Percentiles rank a stretch among this genome's conserved stretches.
phyloP scores from a whole-genome alignment of 257 asterid genomes.

The Vinca minor region DNA sequence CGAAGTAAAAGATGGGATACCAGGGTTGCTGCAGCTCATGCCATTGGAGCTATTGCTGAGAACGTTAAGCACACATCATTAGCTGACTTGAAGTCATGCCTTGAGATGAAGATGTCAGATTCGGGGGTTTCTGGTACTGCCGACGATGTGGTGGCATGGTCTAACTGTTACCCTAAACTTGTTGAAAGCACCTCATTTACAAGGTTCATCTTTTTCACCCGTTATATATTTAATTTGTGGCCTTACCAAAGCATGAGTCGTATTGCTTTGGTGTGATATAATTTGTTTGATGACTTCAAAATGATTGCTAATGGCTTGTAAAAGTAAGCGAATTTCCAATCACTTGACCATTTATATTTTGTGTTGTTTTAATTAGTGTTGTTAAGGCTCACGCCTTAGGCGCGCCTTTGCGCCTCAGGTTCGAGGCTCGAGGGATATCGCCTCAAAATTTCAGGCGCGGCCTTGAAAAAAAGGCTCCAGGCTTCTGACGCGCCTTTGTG shows the following conservation, averaged over 20 bases:
- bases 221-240: conserved; percentile 7
- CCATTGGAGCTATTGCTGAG: conserved; percentile 95
- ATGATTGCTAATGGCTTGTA: neutral
- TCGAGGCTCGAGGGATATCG: too few species aligned
- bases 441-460: too few species aligned
- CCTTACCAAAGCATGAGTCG: neutral
- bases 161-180: conserved; percentile 37
- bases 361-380: too few species aligned
- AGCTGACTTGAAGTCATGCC: conserved; percentile 45
- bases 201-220: conserved; percentile 42
- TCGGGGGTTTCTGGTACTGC: conserved; percentile 64
- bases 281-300: neutral
- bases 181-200: conserved; percentile 56
- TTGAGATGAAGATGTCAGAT: conserved; percentile 60
- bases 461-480: too few species aligned
- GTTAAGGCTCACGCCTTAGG: too few species aligned
- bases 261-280: conserved; percentile 13
- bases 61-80: conserved; percentile 69
- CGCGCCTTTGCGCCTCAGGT: too few species aligned
- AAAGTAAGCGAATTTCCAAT: conserved; percentile 1
- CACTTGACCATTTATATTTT: neutral
- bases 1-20: conserved; percentile 99
- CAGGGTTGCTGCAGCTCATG: conserved; percentile 98
- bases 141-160: conserved; percentile 56
- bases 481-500: too few species aligned